Evolutionary conservation across 1,284 basidiomycete genomes (phyloP).

Genomic region (Mycena citricolor): DNA sequence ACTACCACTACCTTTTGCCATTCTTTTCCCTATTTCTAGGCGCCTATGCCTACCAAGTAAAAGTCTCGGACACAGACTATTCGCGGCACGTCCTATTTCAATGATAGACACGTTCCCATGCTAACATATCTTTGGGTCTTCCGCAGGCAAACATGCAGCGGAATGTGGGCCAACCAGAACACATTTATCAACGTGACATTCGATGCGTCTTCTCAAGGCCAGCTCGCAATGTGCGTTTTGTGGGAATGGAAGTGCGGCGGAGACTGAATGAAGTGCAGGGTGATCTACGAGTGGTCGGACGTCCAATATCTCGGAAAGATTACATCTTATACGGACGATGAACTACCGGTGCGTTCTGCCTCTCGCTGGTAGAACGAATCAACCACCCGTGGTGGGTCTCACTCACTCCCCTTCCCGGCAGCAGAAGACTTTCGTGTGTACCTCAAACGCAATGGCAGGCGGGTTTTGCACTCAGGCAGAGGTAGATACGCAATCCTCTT

Average conservation of each 20-base stretch:
- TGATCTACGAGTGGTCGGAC: slow-evolving; percentile 95
- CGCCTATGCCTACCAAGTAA: slow-evolving; percentile 57
- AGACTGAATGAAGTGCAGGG: slow-evolving; percentile 28
- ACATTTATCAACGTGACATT: slow-evolving; percentile 92
- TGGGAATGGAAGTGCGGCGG: too few species aligned
- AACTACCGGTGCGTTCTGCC: slow-evolving; percentile 60
- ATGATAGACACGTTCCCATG: too few species aligned
- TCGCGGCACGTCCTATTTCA: too few species aligned
- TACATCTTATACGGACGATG: slow-evolving; percentile 56
- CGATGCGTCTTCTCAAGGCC: slow-evolving; percentile 78
- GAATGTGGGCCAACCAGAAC: slow-evolving; percentile 84
- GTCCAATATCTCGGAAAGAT: slow-evolving; percentile 79
- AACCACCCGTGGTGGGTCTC: slow-evolving; percentile 1
- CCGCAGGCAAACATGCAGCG: slow-evolving; percentile 96
- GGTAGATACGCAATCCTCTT: not conserved
- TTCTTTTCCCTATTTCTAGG: slow-evolving; percentile 30
- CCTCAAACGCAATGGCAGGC: slow-evolving; percentile 65
- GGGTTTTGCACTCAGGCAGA: slow-evolving; percentile 63
- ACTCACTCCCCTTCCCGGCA: slow-evolving; percentile 27
- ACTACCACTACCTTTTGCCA: slow-evolving; percentile 35
- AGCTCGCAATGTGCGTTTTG: slow-evolving; percentile 64
- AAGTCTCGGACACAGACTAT: slow-evolving; percentile 54
- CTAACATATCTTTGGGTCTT: too few species aligned
- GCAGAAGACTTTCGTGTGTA: slow-evolving; percentile 93
- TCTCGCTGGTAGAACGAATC: not conserved